Conservation (phyloP, 2,329 filamentous ascomycete species). For the Apiospora kogelbergensis region DNA sequence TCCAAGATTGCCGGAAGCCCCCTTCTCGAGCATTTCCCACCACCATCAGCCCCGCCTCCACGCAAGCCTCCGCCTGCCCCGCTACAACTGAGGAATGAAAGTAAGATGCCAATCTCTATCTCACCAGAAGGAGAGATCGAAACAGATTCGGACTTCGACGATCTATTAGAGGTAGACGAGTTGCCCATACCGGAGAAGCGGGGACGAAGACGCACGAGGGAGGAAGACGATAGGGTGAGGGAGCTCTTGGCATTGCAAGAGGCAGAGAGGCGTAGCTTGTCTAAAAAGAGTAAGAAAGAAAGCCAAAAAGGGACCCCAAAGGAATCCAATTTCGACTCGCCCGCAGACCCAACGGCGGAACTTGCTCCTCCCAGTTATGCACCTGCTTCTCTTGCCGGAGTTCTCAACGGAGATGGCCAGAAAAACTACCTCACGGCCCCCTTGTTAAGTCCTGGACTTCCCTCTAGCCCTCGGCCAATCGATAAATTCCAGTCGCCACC, state of each 20-base stretch:
- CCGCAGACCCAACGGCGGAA: conserved; percentile 7
- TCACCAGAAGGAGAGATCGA: conserved; percentile 55
- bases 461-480: conserved; percentile 58
- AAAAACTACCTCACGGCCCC: conserved; percentile 38
- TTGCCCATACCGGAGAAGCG: conserved; percentile 57
- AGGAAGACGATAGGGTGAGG: conserved; percentile 81
- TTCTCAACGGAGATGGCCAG: conserved; percentile 41
- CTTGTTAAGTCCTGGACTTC: conserved; percentile 60
- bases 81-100: conserved; percentile 62
- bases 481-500: conserved; percentile 62
- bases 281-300: conserved; percentile 67
- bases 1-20: conserved; percentile 46
- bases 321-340: conserved; percentile 31
- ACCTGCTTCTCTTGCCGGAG: conserved; percentile 52
- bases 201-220: conserved; percentile 79
- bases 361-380: neutral
- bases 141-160: conserved; percentile 81
- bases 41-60: conserved; percentile 57
- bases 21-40: conserved; percentile 52
- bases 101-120: conserved; percentile 26
- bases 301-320: conserved; percentile 49
- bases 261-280: conserved; percentile 68
- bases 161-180: conserved; percentile 69
- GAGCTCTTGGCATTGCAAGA: conserved; percentile 68
- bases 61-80: conserved; percentile 86